Base-by-base conservation (phyloP, 139 green algal species). In the Coccomyxa sp. region DNA sequence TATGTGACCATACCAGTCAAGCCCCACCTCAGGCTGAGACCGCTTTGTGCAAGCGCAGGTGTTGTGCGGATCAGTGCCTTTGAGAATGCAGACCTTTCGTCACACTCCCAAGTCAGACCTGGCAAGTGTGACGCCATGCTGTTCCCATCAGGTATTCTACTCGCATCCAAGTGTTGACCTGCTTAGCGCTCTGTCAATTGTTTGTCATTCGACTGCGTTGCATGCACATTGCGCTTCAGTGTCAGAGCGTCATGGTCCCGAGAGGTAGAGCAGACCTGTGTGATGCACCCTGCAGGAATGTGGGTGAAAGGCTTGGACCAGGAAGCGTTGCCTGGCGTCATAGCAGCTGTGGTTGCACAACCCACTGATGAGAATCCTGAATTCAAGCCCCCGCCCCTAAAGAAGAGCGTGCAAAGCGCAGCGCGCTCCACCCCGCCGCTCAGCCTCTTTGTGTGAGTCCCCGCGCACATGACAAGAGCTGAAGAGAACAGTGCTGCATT, bases 31-130 rank as follows among this genome's bases (percentile, higher is more conserved):
- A n/a, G n/a, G n/a, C n/a, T n/a, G n/a, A n/a, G n/a, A n/a, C n/a
- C n/a, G n/a, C n/a, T n/a, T n/a, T n/a, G n/a, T n/a, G n/a, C n/a
- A 6, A 38, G 12, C 31, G 82, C 69, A 73, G 39, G 27, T 10
- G 72, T 36, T 8, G 68, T 89, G 7, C 88, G 89, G 55, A 68
- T 89, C 24, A 89, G 79, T 12, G 80, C 85, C 7, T 84, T 78
- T 44, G 82, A 89, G 35, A 76, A 86, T 34, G 22, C 73, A 33
- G 10, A 33, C 4, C 36, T 55, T 1, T 18, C 39, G 14, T 33
- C 27, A 24, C 70, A 58, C 18, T 39, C 70, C 50, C 38, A 38
- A 8, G 37, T 75, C 54, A 55, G 35, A 24, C 38, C 68, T 27
- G 69, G 44, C 39, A 80, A 39, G 12, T 73, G 55, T 64, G 78